Percentiles rank a stretch among this genome's conserved stretches.
Evolutionary conservation across 148 eudicot species (phyloP).

Genomic region (Mesembryanthemum crystallinum): DNA sequence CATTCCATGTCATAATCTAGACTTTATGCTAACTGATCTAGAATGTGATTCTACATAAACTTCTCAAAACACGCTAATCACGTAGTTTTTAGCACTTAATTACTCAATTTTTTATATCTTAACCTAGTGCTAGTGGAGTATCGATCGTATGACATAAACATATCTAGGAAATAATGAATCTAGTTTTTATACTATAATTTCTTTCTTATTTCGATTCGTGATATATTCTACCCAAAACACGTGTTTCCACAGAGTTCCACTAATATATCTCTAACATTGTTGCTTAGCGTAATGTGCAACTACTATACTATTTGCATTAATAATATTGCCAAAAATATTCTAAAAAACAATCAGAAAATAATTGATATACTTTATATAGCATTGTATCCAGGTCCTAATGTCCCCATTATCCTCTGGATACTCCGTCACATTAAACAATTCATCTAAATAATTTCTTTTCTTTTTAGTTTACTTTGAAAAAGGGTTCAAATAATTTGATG

Average conservation of each 20-base stretch:
- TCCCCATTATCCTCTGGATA: neutral
- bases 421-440: neutral
- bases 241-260: neutral
- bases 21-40: neutral
- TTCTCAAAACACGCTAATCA: too few species aligned
- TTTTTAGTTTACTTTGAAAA: neutral
- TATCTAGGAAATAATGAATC: too few species aligned
- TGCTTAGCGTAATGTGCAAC: neutral
- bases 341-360: neutral
- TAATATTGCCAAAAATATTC: neutral
- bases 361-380: neutral
- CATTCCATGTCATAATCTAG: too few species aligned
- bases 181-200: neutral
- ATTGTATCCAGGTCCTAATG: neutral
- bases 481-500: neutral
- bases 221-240: neutral
- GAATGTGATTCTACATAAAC: neutral
- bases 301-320: neutral
- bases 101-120: too few species aligned
- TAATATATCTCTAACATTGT: neutral
- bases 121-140: too few species aligned
- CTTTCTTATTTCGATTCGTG: neutral
- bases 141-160: too few species aligned
- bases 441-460: neutral
- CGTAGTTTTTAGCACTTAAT: too few species aligned